Conservation (phyloP, 768 basidiomycete species). For the Leccinum subgranulosum region DNA sequence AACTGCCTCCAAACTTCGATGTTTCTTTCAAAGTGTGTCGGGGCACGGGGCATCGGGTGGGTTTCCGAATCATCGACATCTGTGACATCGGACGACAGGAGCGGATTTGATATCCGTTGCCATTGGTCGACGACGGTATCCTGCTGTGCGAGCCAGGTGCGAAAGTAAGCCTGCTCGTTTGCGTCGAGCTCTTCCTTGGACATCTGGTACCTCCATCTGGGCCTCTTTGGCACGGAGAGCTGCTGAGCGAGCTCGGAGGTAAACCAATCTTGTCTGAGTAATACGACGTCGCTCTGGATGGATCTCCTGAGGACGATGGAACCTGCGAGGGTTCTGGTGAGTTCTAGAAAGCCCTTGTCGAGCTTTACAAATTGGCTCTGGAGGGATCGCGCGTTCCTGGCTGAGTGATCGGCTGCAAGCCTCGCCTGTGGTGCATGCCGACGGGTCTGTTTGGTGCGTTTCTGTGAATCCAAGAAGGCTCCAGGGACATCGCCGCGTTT, state of each 20-base stretch:
- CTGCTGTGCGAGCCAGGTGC: conserved; percentile 70
- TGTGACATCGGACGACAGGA: conserved; percentile 1
- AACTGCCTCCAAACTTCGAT: conserved; percentile 94
- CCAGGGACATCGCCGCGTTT: conserved; percentile 71
- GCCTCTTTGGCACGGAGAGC: conserved; percentile 52
- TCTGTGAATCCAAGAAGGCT: conserved; percentile 22
- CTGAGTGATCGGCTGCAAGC: conserved; percentile 29
- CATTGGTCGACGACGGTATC: conserved; percentile 56
- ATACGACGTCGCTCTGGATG: conserved; percentile 39
- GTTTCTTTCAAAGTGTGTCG: conserved; percentile 85
- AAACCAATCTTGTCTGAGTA: conserved; percentile 30
- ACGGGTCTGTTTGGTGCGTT: conserved; percentile 7
- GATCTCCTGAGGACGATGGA: conserved; percentile 54
- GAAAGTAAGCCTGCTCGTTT: conserved; percentile 85
- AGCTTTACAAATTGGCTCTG: conserved; percentile 72
- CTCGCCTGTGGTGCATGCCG: conserved; percentile 4
- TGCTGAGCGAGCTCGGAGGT: background rate
- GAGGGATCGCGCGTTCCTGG: conserved; percentile 43
- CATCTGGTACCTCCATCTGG: conserved; percentile 87
- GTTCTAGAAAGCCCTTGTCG: conserved; percentile 55
- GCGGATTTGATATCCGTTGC: conserved; percentile 31
- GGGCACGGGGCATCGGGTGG: conserved; percentile 53
- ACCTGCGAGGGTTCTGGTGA: conserved; percentile 55
- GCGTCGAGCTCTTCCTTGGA: conserved; percentile 84
- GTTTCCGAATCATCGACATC: conserved; percentile 14